These are phyloP conservation scores for Aspergillus sparsus DNA, from an alignment of 495 filamentous ascomycete species.

Conservation along the genomic window DNA sequence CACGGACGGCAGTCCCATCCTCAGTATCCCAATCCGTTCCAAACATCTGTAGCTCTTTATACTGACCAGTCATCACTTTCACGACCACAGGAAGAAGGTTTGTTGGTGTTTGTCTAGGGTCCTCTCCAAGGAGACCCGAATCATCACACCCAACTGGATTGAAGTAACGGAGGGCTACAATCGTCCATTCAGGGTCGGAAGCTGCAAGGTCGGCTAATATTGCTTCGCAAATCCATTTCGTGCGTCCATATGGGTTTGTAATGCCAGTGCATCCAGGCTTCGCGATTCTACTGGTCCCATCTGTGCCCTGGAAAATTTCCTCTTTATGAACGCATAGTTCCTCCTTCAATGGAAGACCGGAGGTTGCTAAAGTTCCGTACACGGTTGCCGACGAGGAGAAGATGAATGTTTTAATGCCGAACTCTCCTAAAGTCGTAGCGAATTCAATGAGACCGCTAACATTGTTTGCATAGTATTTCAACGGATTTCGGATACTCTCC, in stretches of 20 bases:
- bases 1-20: conserved; percentile 60
- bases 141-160: conserved; percentile 68
- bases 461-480: conserved; percentile 68
- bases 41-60: conserved; percentile 57
- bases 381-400: conserved; percentile 69
- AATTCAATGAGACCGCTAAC: conserved; percentile 64
- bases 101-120: conserved; percentile 60
- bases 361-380: conserved; percentile 58
- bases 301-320: conserved; percentile 34
- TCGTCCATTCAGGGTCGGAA: conserved; percentile 60
- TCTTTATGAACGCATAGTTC: conserved; percentile 61
- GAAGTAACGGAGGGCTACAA: conserved; percentile 66
- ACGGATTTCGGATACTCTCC: conserved; percentile 52
- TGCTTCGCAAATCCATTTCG: conserved; percentile 66
- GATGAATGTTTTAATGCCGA: conserved; percentile 64
- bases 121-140: conserved; percentile 64
- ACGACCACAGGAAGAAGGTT: conserved; percentile 65
- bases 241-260: conserved; percentile 65
- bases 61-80: conserved; percentile 58
- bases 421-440: conserved; percentile 53
- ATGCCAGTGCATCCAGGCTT: conserved; percentile 53
- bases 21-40: conserved; percentile 65
- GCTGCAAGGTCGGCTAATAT: conserved; percentile 63
- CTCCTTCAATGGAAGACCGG: conserved; percentile 56
- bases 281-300: conserved; percentile 32